Evolutionary conservation across 768 basidiomycete genomes (phyloP).

Genomic region (Amanita polypyramis): DNA sequence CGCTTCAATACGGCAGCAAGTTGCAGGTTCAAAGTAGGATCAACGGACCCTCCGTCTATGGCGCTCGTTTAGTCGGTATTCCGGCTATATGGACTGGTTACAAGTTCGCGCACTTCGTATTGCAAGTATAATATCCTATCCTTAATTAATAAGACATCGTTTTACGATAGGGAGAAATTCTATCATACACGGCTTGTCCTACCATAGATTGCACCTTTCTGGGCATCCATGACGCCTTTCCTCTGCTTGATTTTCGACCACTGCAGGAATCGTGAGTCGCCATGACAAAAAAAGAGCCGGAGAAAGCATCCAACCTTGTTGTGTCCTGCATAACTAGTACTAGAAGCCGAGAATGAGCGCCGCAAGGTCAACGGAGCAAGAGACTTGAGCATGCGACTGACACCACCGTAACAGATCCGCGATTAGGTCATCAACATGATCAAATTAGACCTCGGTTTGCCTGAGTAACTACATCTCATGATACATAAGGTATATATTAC

Average conservation of each 20-base stretch:
- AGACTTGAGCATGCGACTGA: background rate
- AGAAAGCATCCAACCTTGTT: conserved; percentile 25
- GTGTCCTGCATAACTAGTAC: conserved; percentile 22
- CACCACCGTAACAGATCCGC: no score
- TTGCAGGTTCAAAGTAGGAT: conserved; percentile 42
- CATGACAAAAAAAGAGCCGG: background rate
- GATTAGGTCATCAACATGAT: no score
- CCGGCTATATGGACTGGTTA: background rate
- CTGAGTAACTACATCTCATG: no score
- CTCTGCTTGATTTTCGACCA: conserved; percentile 73
- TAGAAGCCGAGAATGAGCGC: conserved; percentile 14
- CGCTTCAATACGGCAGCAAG: conserved; percentile 46
- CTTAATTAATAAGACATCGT: background rate
- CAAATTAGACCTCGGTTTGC: no score
- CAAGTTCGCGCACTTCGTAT: conserved; percentile 35
- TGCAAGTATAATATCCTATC: conserved; percentile 54
- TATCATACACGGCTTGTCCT: conserved; percentile 42
- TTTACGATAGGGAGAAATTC: background rate
- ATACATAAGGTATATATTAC: no score
- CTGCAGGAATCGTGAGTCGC: conserved; percentile 20
- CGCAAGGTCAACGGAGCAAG: background rate
- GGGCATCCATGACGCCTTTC: conserved; percentile 54
- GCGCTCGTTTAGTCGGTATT: conserved; percentile 2
- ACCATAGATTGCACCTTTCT: conserved; percentile 47
- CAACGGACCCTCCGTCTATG: conserved; percentile 45